These are phyloP conservation scores for Juglanconis sp. DNA, from an alignment of 2,329 filamentous ascomycete genomes.

Conservation along the genomic window DNA sequence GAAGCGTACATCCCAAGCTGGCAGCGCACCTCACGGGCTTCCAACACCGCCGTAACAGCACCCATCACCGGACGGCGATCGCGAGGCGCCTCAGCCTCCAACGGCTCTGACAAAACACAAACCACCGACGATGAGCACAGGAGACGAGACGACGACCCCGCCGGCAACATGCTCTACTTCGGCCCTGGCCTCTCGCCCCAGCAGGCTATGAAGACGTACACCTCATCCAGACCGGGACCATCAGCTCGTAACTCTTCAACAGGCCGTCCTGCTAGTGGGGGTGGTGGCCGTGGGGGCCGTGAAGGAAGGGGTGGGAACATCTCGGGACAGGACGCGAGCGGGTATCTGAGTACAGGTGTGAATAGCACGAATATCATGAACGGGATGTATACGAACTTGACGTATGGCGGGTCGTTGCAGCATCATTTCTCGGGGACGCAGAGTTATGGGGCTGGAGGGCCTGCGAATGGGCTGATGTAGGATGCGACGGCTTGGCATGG, in stretches of 20 bases:
- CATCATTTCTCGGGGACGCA: conserved; percentile 18
- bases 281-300: not conserved
- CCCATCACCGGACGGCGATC: conserved; percentile 6
- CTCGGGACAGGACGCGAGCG: conserved; percentile 18
- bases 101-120: not conserved
- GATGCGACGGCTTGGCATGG: too few species aligned
- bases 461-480: too few species aligned
- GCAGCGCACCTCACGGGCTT: not conserved
- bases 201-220: conserved; percentile 19
- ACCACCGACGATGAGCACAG: not conserved
- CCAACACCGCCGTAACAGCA: not conserved
- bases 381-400: conserved; percentile 17
- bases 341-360: conserved; percentile 17
- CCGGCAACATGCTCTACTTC: conserved; percentile 28
- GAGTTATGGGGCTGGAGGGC: not conserved
- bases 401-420: conserved; percentile 20
- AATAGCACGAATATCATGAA: conserved; percentile 4
- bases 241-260: too few species aligned
- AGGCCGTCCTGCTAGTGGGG: too few species aligned
- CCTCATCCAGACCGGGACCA: not conserved
- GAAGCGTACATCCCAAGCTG: conserved; percentile 2
- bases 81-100: conserved; percentile 7
- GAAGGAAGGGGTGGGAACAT: not conserved
- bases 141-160: conserved; percentile 15
- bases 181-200: conserved; percentile 29